These are phyloP conservation scores for Kurtzmaniella quercitrusa DNA, from an alignment of 1,139 yeast genomes.

Conservation along the genomic window DNA sequence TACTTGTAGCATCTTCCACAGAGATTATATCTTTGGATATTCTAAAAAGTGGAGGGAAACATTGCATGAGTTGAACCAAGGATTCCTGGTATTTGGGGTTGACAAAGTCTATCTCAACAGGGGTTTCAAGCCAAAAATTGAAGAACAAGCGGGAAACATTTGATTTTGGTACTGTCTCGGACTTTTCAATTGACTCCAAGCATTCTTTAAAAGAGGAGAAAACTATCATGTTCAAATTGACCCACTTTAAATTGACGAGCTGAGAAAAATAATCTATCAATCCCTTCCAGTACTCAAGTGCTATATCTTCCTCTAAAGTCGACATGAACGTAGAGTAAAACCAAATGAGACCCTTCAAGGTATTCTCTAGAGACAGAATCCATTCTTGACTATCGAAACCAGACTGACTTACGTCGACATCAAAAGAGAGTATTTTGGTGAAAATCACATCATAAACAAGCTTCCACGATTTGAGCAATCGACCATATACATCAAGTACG, in stretches of 20 bases:
- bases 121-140: conserved; percentile 60
- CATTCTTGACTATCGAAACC: conserved; percentile 33
- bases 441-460: conserved; percentile 52
- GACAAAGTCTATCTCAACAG: conserved; percentile 56
- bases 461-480: conserved; percentile 50
- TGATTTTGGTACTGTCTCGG: conserved; percentile 2
- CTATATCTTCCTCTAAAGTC: conserved; percentile 18
- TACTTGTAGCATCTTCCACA: conserved; percentile 32
- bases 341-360: conserved; percentile 56
- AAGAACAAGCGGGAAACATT: conserved; percentile 44
- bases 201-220: conserved; percentile 51
- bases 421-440: conserved; percentile 23
- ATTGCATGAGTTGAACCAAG: conserved; percentile 45
- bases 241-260: conserved; percentile 36
- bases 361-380: conserved; percentile 54
- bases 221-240: conserved; percentile 47
- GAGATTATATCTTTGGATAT: conserved; percentile 28
- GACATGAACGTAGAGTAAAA: conserved; percentile 45
- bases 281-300: conserved; percentile 44
- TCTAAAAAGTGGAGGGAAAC: conserved; percentile 45
- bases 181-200: conserved; percentile 26
- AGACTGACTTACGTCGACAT: conserved; percentile 12
- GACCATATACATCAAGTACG: conserved; percentile 76
- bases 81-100: conserved; percentile 55
- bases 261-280: conserved; percentile 45